Evolutionary conservation across 768 basidiomycete genomes (phyloP).

Genomic region (Suillus placidus): DNA sequence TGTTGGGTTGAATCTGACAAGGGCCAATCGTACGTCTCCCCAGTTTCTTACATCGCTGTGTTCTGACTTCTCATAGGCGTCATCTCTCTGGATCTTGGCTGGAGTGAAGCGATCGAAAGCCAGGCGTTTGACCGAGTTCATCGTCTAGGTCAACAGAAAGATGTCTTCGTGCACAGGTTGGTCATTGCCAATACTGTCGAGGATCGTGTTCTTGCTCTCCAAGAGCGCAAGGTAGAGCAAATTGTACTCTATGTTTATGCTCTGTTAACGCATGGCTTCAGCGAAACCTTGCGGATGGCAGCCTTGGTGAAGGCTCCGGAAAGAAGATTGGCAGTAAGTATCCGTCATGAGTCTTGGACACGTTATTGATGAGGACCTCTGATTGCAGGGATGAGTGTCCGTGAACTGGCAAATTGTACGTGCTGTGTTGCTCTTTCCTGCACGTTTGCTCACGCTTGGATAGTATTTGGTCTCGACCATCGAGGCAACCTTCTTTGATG

Average conservation of each 20-base stretch:
- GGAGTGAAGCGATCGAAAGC: slow-evolving; percentile 64
- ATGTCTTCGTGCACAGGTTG: slow-evolving; percentile 56
- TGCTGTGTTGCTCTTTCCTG: neutral
- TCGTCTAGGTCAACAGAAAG: slow-evolving; percentile 55
- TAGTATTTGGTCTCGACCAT: slow-evolving; percentile 32
- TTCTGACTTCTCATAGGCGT: slow-evolving; percentile 36
- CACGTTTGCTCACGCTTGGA: neutral
- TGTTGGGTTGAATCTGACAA: slow-evolving; percentile 54
- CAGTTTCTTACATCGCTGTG: neutral
- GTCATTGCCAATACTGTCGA: slow-evolving; percentile 67
- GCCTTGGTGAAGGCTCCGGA: slow-evolving; percentile 62
- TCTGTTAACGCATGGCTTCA: slow-evolving; percentile 4
- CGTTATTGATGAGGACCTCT: slow-evolving; percentile 5
- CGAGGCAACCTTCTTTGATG: slow-evolving; percentile 20
- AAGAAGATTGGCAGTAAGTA: slow-evolving; percentile 59
- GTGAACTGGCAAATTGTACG: slow-evolving; percentile 49
- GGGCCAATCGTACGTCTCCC: slow-evolving; percentile 50
- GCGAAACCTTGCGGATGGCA: slow-evolving; percentile 57
- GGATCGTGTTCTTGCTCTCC: slow-evolving; percentile 67
- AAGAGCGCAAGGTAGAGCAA: slow-evolving; percentile 55
- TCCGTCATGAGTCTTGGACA: neutral
- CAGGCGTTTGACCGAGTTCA: slow-evolving; percentile 64
- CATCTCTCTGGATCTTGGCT: slow-evolving; percentile 63
- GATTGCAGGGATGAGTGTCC: slow-evolving; percentile 45
- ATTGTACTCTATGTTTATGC: neutral